Evolutionary conservation across 2,329 filamentous ascomycete species (phyloP).

Genomic region (Tolypocladium endophyticum): DNA sequence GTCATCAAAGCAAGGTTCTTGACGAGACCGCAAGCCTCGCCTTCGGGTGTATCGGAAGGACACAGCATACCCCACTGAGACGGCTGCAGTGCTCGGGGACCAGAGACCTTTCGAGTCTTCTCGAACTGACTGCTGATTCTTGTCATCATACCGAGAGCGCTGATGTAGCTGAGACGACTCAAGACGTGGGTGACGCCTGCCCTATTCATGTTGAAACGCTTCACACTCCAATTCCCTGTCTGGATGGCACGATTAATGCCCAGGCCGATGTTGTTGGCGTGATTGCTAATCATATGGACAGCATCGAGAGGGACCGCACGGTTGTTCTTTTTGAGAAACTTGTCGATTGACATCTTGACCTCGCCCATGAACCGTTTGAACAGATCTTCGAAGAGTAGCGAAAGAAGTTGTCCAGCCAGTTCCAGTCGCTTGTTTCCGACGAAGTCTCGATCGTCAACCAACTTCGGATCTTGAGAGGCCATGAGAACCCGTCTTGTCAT

Average conservation of each 20-base stretch:
- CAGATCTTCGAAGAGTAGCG: conserved; percentile 89
- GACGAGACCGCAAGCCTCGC: conserved; percentile 93
- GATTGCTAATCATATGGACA: conserved; percentile 69
- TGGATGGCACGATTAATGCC: conserved; percentile 95
- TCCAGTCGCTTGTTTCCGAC: conserved; percentile 96
- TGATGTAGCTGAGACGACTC: conserved; percentile 91
- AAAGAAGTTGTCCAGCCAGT: conserved; percentile 85
- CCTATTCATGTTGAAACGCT: conserved; percentile 97
- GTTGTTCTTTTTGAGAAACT: conserved; percentile 88
- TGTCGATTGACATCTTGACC: conserved; percentile 89
- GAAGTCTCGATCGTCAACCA: conserved; percentile 95
- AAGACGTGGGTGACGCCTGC: conserved; percentile 94
- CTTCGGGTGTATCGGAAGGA: conserved; percentile 94
- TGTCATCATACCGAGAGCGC: conserved; percentile 98
- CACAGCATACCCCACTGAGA: conserved; percentile 99
- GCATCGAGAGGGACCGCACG: conserved; percentile 83
- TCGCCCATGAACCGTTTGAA: conserved; percentile 92
- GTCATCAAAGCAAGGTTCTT: conserved; percentile 99
- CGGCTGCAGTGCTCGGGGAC: conserved; percentile 88
- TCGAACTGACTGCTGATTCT: conserved; percentile 97
- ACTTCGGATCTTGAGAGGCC: conserved; percentile 77
- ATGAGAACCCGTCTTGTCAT: conserved; percentile 96
- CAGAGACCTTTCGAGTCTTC: conserved; percentile 93
- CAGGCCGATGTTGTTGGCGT: conserved; percentile 77
- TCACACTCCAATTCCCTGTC: conserved; percentile 95